Base-by-base conservation (phyloP, 306 rosid genomes). In the Malus sieversii region DNA sequence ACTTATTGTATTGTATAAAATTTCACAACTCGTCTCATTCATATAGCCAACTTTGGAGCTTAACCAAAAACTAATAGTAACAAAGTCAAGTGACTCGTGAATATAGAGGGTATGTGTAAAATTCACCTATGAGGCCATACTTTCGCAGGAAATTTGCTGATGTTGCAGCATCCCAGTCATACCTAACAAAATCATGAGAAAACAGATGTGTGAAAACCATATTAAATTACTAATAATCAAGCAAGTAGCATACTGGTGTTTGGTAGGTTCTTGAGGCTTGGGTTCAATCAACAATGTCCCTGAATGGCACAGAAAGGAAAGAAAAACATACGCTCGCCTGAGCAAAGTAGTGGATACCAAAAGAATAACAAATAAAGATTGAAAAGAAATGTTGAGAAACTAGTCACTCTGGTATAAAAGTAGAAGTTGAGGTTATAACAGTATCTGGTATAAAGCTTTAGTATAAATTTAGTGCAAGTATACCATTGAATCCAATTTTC, bases 131-230 rank as follows among this genome's bases (percentile, higher is more conserved):
- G 35, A 90, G 99, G 73, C 92, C 97, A 73, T 90, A 88, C 76
- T 92, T 92, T 60, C 97, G 81, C 72, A 92, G 81, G 93, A 95
- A 95, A 84, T 88, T 92, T 32, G 97, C 92, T 53, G 97, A 12
- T 51, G 99, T 95, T 70, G 99, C 97, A 72, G 97, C 99, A 92
- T 92, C 99, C 99, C 98, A 95, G 84, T 95, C 99, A 84, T 95
- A 94, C 88, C 97, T 94, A 88, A 55, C 32, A 73, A 58, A 73
- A 82, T 55, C 77, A 35, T 79, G 38, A 35, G 38, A 35, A 35
- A 29, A 52, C 20, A 69, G 58, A 60, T 10, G 27, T 2, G n/a
- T 51, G 64, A n/a, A 59, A 52, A 44, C 32, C 29, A 76, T 75
- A 75, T 67, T 20, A 67, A n/a, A 70, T 63, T 20, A 67, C 35